Base-by-base conservation (phyloP, 306 rosid genomes). In the Dryas alaskensis region DNA sequence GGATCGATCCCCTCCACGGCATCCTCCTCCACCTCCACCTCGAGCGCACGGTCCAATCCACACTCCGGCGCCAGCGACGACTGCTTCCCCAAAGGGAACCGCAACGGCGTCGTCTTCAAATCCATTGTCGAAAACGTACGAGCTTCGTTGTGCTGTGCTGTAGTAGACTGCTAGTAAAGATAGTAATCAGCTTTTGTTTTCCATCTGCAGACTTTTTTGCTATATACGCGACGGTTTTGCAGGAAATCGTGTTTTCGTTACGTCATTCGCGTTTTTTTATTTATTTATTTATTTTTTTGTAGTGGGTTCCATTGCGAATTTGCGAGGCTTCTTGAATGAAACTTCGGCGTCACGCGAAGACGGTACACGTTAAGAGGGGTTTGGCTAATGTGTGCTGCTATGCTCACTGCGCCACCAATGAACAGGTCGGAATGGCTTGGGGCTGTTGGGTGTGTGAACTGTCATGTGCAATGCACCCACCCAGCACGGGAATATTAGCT, bases 1-100 rank as follows among this genome's bases (percentile, higher is more conserved):
- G 90, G 89, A 81, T 89, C 85, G 49, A 93, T 74, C 66, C 25
- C 84, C 50, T 40, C 88, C 59, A 67, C 44, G 2, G 48, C 57
- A 1, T 31, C 60, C 72, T 53, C 82, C 44, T 12, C 78, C 72
- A 10, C 44, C 8, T 48, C 83, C 79, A 2, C 55, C 25, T 2
- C 37, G 44, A 3, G 60, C 73, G 42, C 5, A 22, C 60, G 19
- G 25, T 69, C 53, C 50, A 11, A 22, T 1, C 42, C 58, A 14
- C 76, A 62, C 16, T 86, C 97, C 43, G 97, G 97, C 49, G 96
- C 97, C 81, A 92, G 50, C 55, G 97, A 94, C 43, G 99, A 94
- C 51, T 94, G 99, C 87, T 78, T 94, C 71, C 92, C 88, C 31
- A 94, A 79, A 17, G 73, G 73, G 73, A 94, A 92, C 71, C 99